Conservation (phyloP, 2,329 filamentous ascomycete species). For the Fusarium sp. region DNA sequence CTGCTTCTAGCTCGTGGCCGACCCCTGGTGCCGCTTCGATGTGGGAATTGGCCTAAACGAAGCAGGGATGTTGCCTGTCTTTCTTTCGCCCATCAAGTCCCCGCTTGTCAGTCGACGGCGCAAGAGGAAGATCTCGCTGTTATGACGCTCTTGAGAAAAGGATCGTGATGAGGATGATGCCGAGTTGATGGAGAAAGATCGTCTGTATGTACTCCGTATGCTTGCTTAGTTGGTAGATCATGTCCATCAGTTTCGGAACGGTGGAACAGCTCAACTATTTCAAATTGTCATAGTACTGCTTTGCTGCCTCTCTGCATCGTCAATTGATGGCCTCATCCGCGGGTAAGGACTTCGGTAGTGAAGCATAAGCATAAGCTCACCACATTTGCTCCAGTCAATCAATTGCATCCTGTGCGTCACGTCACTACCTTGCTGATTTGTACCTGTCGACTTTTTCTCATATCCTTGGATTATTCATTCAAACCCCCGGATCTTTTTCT, state of each 20-base stretch:
- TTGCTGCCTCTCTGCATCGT: background rate
- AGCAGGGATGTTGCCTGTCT: constrained; percentile 24
- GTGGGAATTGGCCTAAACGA: constrained; percentile 13
- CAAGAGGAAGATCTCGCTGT: constrained; percentile 33
- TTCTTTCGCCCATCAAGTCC: constrained; percentile 22
- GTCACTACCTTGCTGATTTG: constrained; percentile 23
- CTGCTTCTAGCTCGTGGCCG: constrained; percentile 14
- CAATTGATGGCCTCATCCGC: constrained; percentile 9
- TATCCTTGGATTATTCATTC: constrained; percentile 16
- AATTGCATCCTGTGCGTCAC: constrained; percentile 33
- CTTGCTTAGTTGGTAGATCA: constrained; percentile 13
- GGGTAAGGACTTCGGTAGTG: constrained; percentile 6
- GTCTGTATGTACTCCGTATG: background rate
- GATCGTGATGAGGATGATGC: constrained; percentile 25
- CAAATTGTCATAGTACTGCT: constrained; percentile 6
- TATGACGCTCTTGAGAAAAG: constrained; percentile 20
- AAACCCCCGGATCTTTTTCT: constrained; percentile 24
- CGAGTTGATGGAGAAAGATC: constrained; percentile 3
- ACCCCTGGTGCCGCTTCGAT: constrained; percentile 29
- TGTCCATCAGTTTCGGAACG: background rate
- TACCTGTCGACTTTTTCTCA: constrained; percentile 25
- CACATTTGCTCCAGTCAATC: constrained; percentile 24
- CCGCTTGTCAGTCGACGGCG: constrained; percentile 35
- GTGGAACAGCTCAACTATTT: constrained; percentile 9
- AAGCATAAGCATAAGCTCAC: constrained; percentile 13